Evolutionary conservation across 768 basidiomycete genomes (phyloP).

Genomic region (Dendrothele bispora): DNA sequence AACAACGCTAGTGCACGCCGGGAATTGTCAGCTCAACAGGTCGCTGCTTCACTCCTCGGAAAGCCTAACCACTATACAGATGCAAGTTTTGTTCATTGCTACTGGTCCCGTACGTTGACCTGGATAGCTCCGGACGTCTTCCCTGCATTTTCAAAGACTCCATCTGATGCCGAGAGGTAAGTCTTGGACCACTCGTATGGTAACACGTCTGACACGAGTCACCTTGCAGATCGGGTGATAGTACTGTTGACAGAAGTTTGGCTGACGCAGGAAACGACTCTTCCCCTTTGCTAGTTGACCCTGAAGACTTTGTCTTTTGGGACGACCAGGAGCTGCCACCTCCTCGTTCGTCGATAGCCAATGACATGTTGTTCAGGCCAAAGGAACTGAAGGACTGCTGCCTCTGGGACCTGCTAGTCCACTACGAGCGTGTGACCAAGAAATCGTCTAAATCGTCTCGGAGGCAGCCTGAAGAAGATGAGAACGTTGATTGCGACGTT

Average conservation of each 20-base stretch:
- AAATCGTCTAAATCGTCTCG: no score
- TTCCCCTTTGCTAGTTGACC: not conserved
- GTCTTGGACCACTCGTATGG: no score
- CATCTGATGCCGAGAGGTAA: no score
- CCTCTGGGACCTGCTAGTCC: not conserved
- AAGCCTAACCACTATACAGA: not conserved
- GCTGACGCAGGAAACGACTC: no score
- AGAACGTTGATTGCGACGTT: no score
- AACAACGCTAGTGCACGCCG: not conserved
- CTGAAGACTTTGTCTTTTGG: not conserved
- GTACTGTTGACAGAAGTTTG: no score
- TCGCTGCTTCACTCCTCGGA: not conserved
- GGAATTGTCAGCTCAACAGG: conserved; percentile 2
- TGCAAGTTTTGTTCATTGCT: not conserved
- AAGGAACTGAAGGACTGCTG: not conserved
- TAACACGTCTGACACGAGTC: no score
- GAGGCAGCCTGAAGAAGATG: no score
- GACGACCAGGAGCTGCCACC: not conserved
- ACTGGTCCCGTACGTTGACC: not conserved
- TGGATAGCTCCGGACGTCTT: no score
- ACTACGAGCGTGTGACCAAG: not conserved
- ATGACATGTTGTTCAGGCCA: not conserved
- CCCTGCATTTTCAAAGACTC: no score
- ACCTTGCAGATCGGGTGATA: no score
- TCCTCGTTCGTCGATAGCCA: not conserved